Evolutionary conservation across 257 asterid genomes (phyloP), one percentile per base, ranked within the genome.

Genomic region (Nicotiana undulata): DNA sequence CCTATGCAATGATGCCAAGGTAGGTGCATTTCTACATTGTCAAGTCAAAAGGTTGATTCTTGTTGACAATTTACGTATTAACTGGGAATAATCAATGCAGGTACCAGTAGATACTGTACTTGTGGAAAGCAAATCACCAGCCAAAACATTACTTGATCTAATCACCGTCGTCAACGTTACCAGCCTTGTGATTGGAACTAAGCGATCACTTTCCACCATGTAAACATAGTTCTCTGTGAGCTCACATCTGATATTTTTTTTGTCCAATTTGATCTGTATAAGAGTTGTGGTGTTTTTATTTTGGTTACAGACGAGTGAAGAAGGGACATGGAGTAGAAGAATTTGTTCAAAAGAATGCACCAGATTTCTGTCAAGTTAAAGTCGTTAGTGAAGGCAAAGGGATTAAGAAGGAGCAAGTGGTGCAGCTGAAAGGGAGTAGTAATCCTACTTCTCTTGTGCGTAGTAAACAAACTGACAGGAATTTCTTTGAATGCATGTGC

Each of bases 21-120:
- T 89, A 28, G 11, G 90, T 82, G 12, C 7, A 17, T n/a, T 51
- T 58, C 17, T 0, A 24, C 40, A 24, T 49, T 72, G 24, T 46
- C 26, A 18, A 52, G n/a, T 37, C 8, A 70, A 52, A 52, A 26
- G 22, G 9, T 18, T 34, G 46, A 46, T 40, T 68, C 52, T 13
- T 40, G 24, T 70, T 72, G 37, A 40, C 58, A 46, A 22, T 13
- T 13, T n/a, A 22, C 3, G 4, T 16, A 11, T 11, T 70, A 13
- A 44, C 13, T 13, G 59, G 78, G 31, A 7, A 26, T 4, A 7
- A 26, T 4, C 0, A 3, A 31, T 49, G 44, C 79, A 94, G 98
- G 90, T 94, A 58, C 80, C 74, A 28, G 98, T 88, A 81, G 98
- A 92, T 78, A 92, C 97, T 28, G 91, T 92, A 93, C 90, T 94